Evolutionary conservation across 2,329 filamentous ascomycete species (phyloP).

Genomic region (Fusarium lateritium): DNA sequence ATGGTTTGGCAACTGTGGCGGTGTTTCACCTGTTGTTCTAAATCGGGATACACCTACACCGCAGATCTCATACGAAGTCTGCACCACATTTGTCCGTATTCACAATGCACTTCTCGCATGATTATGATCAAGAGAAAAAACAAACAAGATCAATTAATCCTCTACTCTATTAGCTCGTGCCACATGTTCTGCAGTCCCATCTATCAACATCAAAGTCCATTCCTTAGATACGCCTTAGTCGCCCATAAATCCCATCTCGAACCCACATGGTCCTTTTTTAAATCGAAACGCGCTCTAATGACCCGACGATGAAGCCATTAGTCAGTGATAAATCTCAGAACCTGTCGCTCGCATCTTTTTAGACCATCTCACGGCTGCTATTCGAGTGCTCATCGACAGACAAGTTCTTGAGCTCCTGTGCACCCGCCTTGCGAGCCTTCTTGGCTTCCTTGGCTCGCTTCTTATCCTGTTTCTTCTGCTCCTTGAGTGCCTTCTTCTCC

Average conservation of each 20-base stretch:
- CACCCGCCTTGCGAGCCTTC: constrained; percentile 40
- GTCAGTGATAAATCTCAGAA: background rate
- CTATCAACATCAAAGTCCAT: constrained; percentile 4
- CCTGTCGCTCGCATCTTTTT: background rate
- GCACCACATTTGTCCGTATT: constrained; percentile 10
- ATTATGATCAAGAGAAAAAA: background rate
- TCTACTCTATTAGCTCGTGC: constrained; percentile 12
- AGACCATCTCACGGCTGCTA: constrained; percentile 16
- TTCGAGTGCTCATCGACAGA: constrained; percentile 24
- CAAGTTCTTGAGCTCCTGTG: constrained; percentile 35
- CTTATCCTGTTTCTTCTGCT: constrained; percentile 54
- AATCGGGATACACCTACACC: constrained; percentile 37
- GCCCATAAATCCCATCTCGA: constrained; percentile 10
- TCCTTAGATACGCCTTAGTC: constrained; percentile 12
- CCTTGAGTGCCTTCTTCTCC: constrained; percentile 61
- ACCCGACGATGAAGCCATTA: constrained; percentile 5
- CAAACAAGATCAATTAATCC: constrained; percentile 14
- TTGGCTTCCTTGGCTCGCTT: constrained; percentile 42
- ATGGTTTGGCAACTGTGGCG: constrained; percentile 33
- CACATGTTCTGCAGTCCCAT: background rate
- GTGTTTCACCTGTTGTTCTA: constrained; percentile 45
- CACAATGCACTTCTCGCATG: constrained; percentile 6
- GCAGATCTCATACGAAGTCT: constrained; percentile 23
- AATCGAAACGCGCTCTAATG: background rate
- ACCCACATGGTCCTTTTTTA: background rate